Evolutionary conservation across 2,329 filamentous ascomycete genomes (phyloP).

Genomic region (Botrytis hyacinthi): DNA sequence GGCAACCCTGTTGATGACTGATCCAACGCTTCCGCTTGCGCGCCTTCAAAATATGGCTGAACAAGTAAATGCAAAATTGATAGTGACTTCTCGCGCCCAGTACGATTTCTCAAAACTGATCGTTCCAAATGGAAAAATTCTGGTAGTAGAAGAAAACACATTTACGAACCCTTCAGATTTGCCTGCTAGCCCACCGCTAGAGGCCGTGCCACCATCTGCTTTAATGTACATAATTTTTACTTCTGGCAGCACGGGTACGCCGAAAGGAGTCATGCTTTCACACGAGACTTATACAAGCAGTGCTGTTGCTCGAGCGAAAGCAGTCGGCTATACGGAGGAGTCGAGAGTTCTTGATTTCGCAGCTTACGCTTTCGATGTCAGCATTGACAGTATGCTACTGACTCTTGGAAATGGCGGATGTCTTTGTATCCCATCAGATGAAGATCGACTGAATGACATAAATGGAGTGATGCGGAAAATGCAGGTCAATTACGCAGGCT

Average conservation of each 20-base stretch:
- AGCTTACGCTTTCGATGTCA: constrained; percentile 44
- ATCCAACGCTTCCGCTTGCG: constrained; percentile 34
- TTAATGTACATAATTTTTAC: constrained; percentile 33
- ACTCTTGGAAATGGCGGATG: constrained; percentile 43
- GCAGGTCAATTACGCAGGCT: constrained; percentile 29
- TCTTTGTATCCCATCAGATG: constrained; percentile 43
- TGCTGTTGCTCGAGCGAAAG: constrained; percentile 22
- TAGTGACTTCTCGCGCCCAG: constrained; percentile 21
- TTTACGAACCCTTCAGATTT: constrained; percentile 2
- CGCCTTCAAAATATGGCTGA: constrained; percentile 29
- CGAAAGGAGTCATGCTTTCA: constrained; percentile 35
- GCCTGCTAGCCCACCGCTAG: background rate
- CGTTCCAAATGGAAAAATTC: constrained; percentile 12
- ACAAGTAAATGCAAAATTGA: constrained; percentile 19
- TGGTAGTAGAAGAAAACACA: constrained; percentile 1
- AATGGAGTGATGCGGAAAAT: constrained; percentile 34
- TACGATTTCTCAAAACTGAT: constrained; percentile 8
- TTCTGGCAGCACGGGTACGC: constrained; percentile 37
- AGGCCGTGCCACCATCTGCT: constrained; percentile 12
- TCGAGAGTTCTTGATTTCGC: constrained; percentile 34
- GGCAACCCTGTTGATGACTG: constrained; percentile 37
- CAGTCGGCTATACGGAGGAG: constrained; percentile 15
- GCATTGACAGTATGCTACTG: constrained; percentile 34
- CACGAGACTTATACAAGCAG: constrained; percentile 23
- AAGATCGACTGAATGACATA: constrained; percentile 42